These are phyloP conservation scores for Linum lewisii DNA, from an alignment of 345 rosid species.

Conservation along the genomic window DNA sequence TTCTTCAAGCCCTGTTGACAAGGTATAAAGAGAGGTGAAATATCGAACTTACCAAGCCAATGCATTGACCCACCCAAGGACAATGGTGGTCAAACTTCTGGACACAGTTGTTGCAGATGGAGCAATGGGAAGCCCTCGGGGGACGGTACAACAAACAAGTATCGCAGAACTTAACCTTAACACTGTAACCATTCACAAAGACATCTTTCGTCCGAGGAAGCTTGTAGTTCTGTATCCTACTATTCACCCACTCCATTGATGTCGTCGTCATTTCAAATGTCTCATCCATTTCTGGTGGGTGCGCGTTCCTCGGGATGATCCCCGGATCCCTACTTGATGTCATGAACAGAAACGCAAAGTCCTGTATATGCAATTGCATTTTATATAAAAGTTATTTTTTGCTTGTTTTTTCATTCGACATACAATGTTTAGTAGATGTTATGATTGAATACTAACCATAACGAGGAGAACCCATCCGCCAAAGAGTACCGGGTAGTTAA, in stretches of 20 bases:
- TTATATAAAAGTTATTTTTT: not conserved
- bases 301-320: constrained; percentile 68
- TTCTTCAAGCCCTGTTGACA: no score
- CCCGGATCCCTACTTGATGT: constrained; percentile 96
- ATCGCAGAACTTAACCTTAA: constrained; percentile 77
- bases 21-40: no score
- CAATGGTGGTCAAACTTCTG: constrained; percentile 96
- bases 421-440: not conserved
- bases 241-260: constrained; percentile 39
- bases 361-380: constrained; percentile 40
- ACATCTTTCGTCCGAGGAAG: constrained; percentile 71
- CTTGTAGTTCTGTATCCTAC: constrained; percentile 24
- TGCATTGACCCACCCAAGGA: constrained; percentile 98
- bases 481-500: constrained; percentile 7
- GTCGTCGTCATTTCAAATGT: constrained; percentile 8
- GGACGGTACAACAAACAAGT: constrained; percentile 95
- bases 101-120: constrained; percentile 86
- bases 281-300: constrained; percentile 77
- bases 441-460: not conserved
- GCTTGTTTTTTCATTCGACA: not conserved
- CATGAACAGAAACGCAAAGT: constrained; percentile 58
- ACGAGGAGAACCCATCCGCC: not conserved
- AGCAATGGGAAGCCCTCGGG: constrained; percentile 91
- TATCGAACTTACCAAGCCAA: constrained; percentile 56
- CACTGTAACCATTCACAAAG: constrained; percentile 44